Conservation (phyloP, 345 rosid species). For the Camelina hispida region DNA sequence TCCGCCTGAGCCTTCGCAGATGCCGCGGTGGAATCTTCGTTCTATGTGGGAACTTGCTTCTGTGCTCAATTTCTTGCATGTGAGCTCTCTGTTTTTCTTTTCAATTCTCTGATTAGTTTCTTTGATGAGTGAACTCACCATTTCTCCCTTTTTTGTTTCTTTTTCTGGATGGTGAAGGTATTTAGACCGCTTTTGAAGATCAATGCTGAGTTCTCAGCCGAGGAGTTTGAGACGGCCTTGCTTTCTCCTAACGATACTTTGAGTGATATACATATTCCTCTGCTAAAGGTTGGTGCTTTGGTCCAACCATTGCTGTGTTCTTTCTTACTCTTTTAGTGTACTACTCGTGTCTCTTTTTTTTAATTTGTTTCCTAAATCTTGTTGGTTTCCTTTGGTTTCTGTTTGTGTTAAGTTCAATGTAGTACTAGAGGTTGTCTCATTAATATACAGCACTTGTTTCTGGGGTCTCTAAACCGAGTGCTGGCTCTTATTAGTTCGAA, state of each 20-base stretch:
- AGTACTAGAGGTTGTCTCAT: slow-evolving; percentile 26
- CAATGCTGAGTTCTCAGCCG: slow-evolving; percentile 84
- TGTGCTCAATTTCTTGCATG: slow-evolving; percentile 94
- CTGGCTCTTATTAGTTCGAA: not conserved
- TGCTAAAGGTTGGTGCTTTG: slow-evolving; percentile 81
- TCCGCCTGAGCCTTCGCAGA: slow-evolving; percentile 78
- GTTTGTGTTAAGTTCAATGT: slow-evolving; percentile 11
- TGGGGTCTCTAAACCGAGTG: not conserved
- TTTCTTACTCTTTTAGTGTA: slow-evolving; percentile 21
- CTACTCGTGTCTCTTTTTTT: slow-evolving; percentile 9
- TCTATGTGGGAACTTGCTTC: slow-evolving; percentile 99
- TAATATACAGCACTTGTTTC: slow-evolving; percentile 9
- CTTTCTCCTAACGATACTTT: slow-evolving; percentile 87
- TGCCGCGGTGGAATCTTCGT: slow-evolving; percentile 94
- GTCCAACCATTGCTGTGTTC: slow-evolving; percentile 15
- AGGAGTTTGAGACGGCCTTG: slow-evolving; percentile 96
- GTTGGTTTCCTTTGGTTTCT: slow-evolving; percentile 8
- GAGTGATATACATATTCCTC: slow-evolving; percentile 90
- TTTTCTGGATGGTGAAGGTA: slow-evolving; percentile 54
- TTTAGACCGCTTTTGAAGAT: slow-evolving; percentile 89
- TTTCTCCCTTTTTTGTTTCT: not conserved
- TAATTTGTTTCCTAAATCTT: not conserved
- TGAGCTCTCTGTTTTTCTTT: slow-evolving; percentile 49
- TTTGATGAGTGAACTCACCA: slow-evolving; percentile 24
- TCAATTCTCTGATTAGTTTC: not conserved